Conservation (phyloP, 345 rosid species). For the Lepidium africanum region DNA sequence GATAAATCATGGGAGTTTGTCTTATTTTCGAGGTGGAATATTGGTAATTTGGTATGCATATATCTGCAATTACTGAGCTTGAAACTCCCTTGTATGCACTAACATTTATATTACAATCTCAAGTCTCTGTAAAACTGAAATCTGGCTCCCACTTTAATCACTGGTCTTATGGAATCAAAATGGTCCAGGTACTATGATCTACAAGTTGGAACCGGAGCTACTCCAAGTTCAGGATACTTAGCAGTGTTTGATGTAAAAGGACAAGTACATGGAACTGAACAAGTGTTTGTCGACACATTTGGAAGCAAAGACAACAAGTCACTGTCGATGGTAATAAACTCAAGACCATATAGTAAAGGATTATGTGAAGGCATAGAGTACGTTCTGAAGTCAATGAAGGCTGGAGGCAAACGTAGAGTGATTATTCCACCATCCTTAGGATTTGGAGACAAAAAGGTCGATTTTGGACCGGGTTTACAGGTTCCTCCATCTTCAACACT, state of each 20-base stretch:
- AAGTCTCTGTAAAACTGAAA: not conserved
- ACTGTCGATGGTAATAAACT: conserved; percentile 67
- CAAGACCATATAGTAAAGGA: conserved; percentile 80
- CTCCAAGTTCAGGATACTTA: conserved; percentile 68
- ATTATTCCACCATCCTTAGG: conserved; percentile 66
- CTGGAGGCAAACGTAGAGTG: conserved; percentile 81
- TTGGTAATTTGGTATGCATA: not conserved
- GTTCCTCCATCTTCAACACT: conserved; percentile 62
- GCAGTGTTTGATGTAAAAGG: conserved; percentile 80
- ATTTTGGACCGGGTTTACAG: conserved; percentile 46
- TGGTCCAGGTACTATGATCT: conserved; percentile 57
- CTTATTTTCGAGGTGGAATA: not conserved
- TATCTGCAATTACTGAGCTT: not conserved
- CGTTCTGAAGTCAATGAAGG: conserved; percentile 65
- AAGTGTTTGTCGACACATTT: conserved; percentile 65
- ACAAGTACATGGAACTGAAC: conserved; percentile 45
- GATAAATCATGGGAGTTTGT: no score
- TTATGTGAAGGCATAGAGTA: conserved; percentile 79
- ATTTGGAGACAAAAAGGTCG: conserved; percentile 62
- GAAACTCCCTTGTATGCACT: not conserved
- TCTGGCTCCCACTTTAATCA: not conserved
- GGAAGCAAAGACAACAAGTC: conserved; percentile 45
- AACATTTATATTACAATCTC: not conserved
- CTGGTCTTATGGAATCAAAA: not conserved
- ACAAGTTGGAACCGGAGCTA: conserved; percentile 68